Evolutionary conservation across 306 rosid genomes (phyloP).

Genomic region (Hippophae rhamnoides): DNA sequence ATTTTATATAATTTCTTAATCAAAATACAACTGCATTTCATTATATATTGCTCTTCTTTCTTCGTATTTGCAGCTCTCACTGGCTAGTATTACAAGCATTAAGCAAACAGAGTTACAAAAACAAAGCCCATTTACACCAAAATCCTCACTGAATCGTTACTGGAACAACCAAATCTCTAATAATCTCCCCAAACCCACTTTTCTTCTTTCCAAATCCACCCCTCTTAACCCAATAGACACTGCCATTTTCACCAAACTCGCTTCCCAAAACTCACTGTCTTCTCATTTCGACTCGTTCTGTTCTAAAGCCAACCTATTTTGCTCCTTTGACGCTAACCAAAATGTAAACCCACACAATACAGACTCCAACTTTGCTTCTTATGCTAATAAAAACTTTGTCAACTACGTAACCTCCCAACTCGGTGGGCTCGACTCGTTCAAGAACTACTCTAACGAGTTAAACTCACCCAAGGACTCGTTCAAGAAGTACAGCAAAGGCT

Average conservation of each 20-base stretch:
- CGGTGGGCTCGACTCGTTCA: slow-evolving; percentile 57
- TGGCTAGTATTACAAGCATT: no score
- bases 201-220: slow-evolving; percentile 60
- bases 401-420: slow-evolving; percentile 45
- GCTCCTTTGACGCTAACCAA: slow-evolving; percentile 39
- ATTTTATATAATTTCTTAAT: no score
- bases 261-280: slow-evolving; percentile 24
- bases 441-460: slow-evolving; percentile 63
- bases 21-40: no score
- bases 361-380: slow-evolving; percentile 43
- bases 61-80: no score
- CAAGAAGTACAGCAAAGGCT: slow-evolving; percentile 37
- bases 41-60: no score
- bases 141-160: slow-evolving; percentile 56
- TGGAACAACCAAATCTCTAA: slow-evolving; percentile 59
- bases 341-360: not conserved
- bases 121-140: slow-evolving; percentile 61
- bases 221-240: slow-evolving; percentile 46
- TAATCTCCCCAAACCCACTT: slow-evolving; percentile 39
- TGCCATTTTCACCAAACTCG: slow-evolving; percentile 29
- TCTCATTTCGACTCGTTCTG: slow-evolving; percentile 41
- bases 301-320: slow-evolving; percentile 42
- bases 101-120: no score
- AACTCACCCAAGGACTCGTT: slow-evolving; percentile 62
- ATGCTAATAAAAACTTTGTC: slow-evolving; percentile 47